Percentiles rank a stretch among this genome's conserved stretches.
These are phyloP conservation scores for Clarireedia monteithiana DNA, from an alignment of 2,329 filamentous ascomycete genomes.

Conservation along the genomic window DNA sequence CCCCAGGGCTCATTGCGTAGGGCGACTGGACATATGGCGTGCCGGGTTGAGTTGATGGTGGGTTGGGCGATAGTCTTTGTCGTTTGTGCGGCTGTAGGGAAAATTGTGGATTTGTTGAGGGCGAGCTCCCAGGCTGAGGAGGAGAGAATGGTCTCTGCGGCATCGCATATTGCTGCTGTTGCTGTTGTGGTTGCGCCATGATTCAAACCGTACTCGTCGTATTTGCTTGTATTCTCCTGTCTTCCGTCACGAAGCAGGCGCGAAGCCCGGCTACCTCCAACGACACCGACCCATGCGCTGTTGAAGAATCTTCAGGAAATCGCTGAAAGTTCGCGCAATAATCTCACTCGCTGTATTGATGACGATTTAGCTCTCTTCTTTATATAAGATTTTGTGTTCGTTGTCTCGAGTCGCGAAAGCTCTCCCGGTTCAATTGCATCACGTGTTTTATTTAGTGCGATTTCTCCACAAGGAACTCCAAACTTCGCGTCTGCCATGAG, in stretches of 20 bases:
- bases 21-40: slow-evolving; percentile 52
- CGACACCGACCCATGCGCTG: slow-evolving; percentile 23
- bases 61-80: slow-evolving; percentile 61
- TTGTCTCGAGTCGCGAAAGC: slow-evolving; percentile 9
- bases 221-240: slow-evolving; percentile 15
- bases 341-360: slow-evolving; percentile 9
- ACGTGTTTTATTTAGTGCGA: neutral
- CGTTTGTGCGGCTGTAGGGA: slow-evolving; percentile 64
- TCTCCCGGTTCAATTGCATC: slow-evolving; percentile 1
- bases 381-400: slow-evolving; percentile 2
- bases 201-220: slow-evolving; percentile 10
- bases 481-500: slow-evolving; percentile 8
- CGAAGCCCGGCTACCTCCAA: slow-evolving; percentile 25
- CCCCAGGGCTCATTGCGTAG: slow-evolving; percentile 40
- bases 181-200: slow-evolving; percentile 31
- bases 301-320: neutral
- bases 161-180: slow-evolving; percentile 31
- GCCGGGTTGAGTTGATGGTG: slow-evolving; percentile 57
- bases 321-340: neutral
- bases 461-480: slow-evolving; percentile 1
- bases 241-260: slow-evolving; percentile 24
- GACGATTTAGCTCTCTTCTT: slow-evolving; percentile 2
- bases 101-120: slow-evolving; percentile 51
- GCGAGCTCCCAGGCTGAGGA: slow-evolving; percentile 44
- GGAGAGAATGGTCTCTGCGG: slow-evolving; percentile 54